Conservation (phyloP, 495 filamentous ascomycete genomes). For the Pseudevernia furfuracea region DNA sequence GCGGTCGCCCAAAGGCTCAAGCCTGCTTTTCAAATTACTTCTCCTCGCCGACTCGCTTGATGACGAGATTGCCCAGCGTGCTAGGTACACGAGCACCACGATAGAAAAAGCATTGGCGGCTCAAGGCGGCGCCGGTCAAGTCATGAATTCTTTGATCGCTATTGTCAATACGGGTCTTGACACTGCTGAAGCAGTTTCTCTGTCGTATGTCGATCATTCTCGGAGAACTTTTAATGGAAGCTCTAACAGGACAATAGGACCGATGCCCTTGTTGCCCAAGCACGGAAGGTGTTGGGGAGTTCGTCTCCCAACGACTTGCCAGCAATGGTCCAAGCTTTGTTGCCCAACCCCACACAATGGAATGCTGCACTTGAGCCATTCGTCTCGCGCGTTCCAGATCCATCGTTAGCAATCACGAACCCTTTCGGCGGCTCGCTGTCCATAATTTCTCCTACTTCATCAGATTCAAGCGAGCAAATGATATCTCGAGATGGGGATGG, state of each 20-base stretch:
- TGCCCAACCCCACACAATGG: conserved; percentile 47
- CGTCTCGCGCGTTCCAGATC: conserved; percentile 48
- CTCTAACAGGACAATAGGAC: conserved; percentile 32
- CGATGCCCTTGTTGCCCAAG: conserved; percentile 47
- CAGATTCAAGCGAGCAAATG: conserved; percentile 7
- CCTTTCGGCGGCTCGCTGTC: conserved; percentile 63
- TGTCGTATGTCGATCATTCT: conserved; percentile 32
- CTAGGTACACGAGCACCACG: conserved; percentile 38
- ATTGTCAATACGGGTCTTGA: conserved; percentile 47
- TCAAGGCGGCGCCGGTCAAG: conserved; percentile 29
- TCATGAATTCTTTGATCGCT: conserved; percentile 36
- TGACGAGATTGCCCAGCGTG: conserved; percentile 46
- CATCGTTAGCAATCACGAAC: conserved; percentile 63
- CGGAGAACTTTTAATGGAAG: conserved; percentile 14
- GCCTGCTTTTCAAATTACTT: conserved; percentile 48
- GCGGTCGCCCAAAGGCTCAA: conserved; percentile 37
- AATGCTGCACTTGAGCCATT: conserved; percentile 49
- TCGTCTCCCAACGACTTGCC: conserved; percentile 29
- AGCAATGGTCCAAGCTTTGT: conserved; percentile 34
- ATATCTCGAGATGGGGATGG: conserved; percentile 56
- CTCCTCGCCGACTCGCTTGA: conserved; percentile 49
- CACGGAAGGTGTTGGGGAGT: conserved; percentile 43
- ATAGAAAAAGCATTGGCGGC: conserved; percentile 36
- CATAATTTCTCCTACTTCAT: conserved; percentile 42
- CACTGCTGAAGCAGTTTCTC: conserved; percentile 44